Evolutionary conservation across 768 basidiomycete species (phyloP).

Genomic region (Trametes punicea): DNA sequence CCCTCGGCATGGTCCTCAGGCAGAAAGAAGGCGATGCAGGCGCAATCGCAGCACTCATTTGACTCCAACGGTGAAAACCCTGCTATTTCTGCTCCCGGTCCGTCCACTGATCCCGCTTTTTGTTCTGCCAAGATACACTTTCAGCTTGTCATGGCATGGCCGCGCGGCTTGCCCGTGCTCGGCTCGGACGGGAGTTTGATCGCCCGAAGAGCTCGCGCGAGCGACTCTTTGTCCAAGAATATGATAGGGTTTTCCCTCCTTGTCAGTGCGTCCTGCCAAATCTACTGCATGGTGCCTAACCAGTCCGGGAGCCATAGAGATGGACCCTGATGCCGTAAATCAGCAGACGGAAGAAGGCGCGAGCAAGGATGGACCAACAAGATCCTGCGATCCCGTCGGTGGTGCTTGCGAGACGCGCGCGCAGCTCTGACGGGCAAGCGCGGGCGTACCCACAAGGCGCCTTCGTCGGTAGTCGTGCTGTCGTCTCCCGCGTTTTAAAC

Average conservation of each 20-base stretch:
- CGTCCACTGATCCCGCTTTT: no score
- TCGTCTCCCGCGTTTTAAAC: no score
- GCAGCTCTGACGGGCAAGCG: not conserved
- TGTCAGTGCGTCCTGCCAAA: slow-evolving; percentile 1
- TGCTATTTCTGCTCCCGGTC: no score
- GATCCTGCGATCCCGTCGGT: slow-evolving; percentile 6
- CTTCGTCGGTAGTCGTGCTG: no score
- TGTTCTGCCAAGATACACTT: no score
- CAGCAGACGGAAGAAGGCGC: not conserved
- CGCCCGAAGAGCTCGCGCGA: not conserved
- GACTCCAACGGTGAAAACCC: no score
- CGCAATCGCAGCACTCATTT: no score
- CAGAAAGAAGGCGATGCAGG: no score
- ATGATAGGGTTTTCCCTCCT: not conserved
- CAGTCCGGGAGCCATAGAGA: not conserved
- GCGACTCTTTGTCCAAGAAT: not conserved
- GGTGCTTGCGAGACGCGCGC: not conserved
- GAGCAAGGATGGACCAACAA: slow-evolving; percentile 16
- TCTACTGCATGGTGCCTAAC: not conserved
- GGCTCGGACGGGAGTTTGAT: slow-evolving; percentile 2
- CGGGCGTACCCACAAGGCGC: no score
- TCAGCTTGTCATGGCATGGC: not conserved
- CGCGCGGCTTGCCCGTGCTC: not conserved
- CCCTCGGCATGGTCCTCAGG: no score
- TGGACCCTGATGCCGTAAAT: slow-evolving; percentile 13